These are phyloP conservation scores for Prillingera fragicola DNA, from an alignment of 1,284 basidiomycete species.

Conservation along the genomic window DNA sequence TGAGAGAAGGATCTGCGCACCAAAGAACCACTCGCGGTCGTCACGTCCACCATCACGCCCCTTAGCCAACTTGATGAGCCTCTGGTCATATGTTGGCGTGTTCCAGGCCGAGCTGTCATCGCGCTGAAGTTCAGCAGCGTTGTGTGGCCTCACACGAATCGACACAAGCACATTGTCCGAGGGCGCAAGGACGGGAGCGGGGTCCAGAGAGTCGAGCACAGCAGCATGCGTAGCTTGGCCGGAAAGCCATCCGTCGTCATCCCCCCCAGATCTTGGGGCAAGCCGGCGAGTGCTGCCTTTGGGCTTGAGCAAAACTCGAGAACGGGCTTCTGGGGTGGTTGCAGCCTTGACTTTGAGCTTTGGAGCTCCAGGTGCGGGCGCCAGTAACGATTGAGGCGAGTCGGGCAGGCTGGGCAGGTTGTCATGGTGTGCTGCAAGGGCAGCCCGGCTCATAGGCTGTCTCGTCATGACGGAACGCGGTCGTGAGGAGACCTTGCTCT, in stretches of 20 bases:
- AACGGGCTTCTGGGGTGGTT: constrained; percentile 42
- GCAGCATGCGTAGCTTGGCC: constrained; percentile 6
- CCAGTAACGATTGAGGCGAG: constrained; percentile 3
- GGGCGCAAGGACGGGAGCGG: constrained; percentile 16
- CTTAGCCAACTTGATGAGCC: constrained; percentile 39
- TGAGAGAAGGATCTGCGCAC: constrained; percentile 57
- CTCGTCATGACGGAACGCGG: constrained; percentile 10
- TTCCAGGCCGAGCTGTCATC: constrained; percentile 35
- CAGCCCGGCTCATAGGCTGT: not conserved
- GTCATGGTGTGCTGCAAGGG: constrained; percentile 10
- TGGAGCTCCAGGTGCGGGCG: constrained; percentile 1
- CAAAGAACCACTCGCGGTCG: constrained; percentile 47
- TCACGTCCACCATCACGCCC: constrained; percentile 31
- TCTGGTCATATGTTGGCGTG: constrained; percentile 33
- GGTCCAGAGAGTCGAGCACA: constrained; percentile 15
- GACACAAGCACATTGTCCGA: constrained; percentile 80
- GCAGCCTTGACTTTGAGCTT: constrained; percentile 40
- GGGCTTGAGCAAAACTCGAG: constrained; percentile 29
- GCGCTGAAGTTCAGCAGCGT: constrained; percentile 42
- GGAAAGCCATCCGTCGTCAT: constrained; percentile 5
- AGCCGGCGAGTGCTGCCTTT: constrained; percentile 1
- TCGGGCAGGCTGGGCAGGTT: constrained; percentile 12
- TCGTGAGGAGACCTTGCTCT: constrained; percentile 15
- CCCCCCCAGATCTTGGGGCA: not conserved
- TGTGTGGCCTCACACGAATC: constrained; percentile 66